These are phyloP conservation scores for Macrolepiota albuminosa DNA, from an alignment of 768 basidiomycete genomes.

Conservation along the genomic window DNA sequence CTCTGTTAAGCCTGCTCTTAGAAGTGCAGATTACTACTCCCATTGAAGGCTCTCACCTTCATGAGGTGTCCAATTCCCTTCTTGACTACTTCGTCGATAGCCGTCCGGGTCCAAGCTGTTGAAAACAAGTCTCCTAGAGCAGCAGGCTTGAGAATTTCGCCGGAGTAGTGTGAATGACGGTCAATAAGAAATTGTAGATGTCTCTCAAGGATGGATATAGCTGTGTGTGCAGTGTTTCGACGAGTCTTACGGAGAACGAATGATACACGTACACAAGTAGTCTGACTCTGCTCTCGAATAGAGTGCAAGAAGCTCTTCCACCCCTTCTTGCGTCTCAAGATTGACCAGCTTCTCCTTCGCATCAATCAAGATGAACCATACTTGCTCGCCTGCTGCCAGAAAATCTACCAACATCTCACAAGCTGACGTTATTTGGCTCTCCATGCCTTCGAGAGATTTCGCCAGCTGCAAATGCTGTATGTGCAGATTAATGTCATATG, in stretches of 20 bases:
- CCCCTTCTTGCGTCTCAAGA: conserved; percentile 45
- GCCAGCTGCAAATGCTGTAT: conserved; percentile 62
- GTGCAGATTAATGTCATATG: conserved; percentile 63
- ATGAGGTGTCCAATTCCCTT: conserved; percentile 61
- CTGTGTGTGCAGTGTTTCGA: conserved; percentile 29
- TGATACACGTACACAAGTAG: conserved; percentile 64
- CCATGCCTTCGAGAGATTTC: conserved; percentile 48
- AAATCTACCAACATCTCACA: conserved; percentile 62
- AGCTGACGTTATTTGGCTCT: conserved; percentile 55
- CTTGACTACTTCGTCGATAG: conserved; percentile 47
- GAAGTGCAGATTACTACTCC: not conserved
- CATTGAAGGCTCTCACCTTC: conserved; percentile 35
- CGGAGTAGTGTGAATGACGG: conserved; percentile 33
- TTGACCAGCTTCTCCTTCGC: conserved; percentile 46
- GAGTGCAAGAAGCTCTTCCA: conserved; percentile 52
- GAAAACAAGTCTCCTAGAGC: conserved; percentile 58
- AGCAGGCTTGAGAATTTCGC: conserved; percentile 39
- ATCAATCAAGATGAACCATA: conserved; percentile 70
- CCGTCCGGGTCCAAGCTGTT: conserved; percentile 53
- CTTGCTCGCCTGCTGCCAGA: conserved; percentile 60
- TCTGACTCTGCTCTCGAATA: conserved; percentile 69
- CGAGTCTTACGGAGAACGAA: not conserved
- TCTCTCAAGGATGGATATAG: conserved; percentile 66
- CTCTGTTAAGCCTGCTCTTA: conserved; percentile 40
- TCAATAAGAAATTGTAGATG: conserved; percentile 61